Conservation (phyloP, 2,329 filamentous ascomycete genomes). For the Aspergillus intermedius region DNA sequence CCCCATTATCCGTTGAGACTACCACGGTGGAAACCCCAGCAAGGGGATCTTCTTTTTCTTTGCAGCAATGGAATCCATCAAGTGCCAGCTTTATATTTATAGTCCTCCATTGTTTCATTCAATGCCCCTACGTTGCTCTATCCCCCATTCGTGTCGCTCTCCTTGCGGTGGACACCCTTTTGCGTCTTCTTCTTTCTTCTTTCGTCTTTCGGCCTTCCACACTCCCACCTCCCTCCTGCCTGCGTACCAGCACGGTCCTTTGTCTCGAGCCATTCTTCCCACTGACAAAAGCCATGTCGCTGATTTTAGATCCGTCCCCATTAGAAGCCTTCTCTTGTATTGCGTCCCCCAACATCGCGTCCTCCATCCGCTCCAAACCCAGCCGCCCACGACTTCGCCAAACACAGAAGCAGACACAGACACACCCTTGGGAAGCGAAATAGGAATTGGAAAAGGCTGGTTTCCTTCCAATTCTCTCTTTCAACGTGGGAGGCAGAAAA, state of each 20-base stretch:
- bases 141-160: background rate
- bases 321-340: slow-evolving; percentile 3
- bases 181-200: background rate
- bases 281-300: slow-evolving; percentile 9
- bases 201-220: background rate
- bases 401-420: background rate
- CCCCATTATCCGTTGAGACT: slow-evolving; percentile 9
- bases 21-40: background rate
- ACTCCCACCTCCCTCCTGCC: background rate
- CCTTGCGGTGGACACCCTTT: background rate
- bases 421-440: slow-evolving; percentile 2
- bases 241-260: background rate
- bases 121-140: slow-evolving; percentile 3
- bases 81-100: slow-evolving; percentile 10
- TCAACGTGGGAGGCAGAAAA: no score
- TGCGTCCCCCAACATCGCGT: background rate
- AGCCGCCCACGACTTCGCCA: slow-evolving; percentile 1
- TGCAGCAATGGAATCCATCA: background rate
- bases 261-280: background rate
- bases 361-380: background rate
- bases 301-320: slow-evolving; percentile 7
- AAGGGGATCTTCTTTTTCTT: background rate
- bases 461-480: slow-evolving; percentile 11
- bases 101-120: slow-evolving; percentile 4
- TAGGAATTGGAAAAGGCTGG: slow-evolving; percentile 17